Evolutionary conservation across 2,329 filamentous ascomycete genomes (phyloP), one percentile per base, ranked within the genome.

Genomic region (Blastomyces parvus): DNA sequence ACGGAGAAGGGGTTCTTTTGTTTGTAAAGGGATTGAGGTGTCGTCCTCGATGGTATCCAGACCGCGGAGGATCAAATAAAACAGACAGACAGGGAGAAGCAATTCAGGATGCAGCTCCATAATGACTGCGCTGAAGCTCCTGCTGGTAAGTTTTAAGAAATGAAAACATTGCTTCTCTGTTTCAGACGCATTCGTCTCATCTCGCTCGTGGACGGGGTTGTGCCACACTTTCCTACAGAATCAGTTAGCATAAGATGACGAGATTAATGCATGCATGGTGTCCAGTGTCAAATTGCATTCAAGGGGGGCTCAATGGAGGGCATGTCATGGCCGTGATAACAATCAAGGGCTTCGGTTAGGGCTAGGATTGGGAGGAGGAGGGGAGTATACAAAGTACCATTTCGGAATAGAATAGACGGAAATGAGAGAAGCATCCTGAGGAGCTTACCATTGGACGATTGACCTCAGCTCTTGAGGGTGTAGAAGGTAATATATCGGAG

Each of bases 21-120:
- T 87, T 67, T 84, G 83, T 48, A 93, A 79, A 2, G 88, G 81
- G 65, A 99, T 88, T 5, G 91, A 96, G 86, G 97, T 97, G 77
- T 99, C 94, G 81, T 99, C 94, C 78, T 99, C 94, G 65, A 99
- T 90, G n/a, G 94, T 99, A 77, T 99, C 94, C 60, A 99, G 84
- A 57, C 90, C 94, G 65, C 94, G 90, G 62, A 99, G 83, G 61
- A 91, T 85, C 36, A 99, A 85, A 80, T 99, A 99, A 83, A 99
- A 99, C 11, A 97, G 81, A 63, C 88, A 86, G 56, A 97, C 84
- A 30, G 94, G 91, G 50, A 97, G 85, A 44, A 97, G 85, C 40
- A 99, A 86, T 78, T 99, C 93, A 0, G 91, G 91, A 74, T 97
- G 92, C 53, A 99, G 84, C 79, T 99, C 94, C 78, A 96, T 86